These are phyloP conservation scores for Tylopilus felleus DNA, from an alignment of 768 basidiomycete species.

Conservation along the genomic window DNA sequence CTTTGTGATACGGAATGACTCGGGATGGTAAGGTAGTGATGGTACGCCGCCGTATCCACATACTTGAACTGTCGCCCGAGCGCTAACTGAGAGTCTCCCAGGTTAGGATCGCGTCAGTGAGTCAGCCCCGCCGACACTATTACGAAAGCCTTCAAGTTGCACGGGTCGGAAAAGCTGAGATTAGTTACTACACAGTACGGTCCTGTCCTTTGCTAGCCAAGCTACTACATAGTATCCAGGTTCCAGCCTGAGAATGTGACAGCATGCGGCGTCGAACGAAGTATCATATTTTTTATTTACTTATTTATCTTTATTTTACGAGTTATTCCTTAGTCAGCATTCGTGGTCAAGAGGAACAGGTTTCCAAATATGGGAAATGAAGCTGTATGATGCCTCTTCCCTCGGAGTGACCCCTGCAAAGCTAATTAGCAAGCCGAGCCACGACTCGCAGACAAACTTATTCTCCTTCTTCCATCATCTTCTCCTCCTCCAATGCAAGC, in stretches of 20 bases:
- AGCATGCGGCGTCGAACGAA: no score
- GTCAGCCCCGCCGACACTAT: no score
- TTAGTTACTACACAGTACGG: no score
- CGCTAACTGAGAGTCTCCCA: no score
- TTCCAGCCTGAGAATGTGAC: no score
- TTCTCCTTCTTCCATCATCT: constrained; percentile 13
- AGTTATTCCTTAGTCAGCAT: constrained; percentile 17
- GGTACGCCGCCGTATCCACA: no score
- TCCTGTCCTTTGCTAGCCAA: not conserved
- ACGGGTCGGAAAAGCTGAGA: no score
- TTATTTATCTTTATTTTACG: not conserved
- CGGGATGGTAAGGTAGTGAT: no score
- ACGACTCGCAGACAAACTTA: not conserved
- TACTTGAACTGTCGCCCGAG: no score
- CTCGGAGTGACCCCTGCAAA: constrained; percentile 21
- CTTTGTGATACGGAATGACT: no score
- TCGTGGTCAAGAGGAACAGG: constrained; percentile 22
- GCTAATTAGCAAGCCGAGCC: constrained; percentile 25
- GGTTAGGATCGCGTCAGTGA: no score
- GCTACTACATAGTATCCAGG: not conserved
- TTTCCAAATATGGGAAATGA: constrained; percentile 24
- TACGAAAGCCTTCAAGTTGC: no score
- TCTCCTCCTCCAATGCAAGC: constrained; percentile 18
- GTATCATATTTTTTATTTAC: not conserved
- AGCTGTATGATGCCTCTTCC: constrained; percentile 19